Base-by-base conservation (phyloP, 2,329 filamentous ascomycete species). In the Diaporthe longicolla region DNA sequence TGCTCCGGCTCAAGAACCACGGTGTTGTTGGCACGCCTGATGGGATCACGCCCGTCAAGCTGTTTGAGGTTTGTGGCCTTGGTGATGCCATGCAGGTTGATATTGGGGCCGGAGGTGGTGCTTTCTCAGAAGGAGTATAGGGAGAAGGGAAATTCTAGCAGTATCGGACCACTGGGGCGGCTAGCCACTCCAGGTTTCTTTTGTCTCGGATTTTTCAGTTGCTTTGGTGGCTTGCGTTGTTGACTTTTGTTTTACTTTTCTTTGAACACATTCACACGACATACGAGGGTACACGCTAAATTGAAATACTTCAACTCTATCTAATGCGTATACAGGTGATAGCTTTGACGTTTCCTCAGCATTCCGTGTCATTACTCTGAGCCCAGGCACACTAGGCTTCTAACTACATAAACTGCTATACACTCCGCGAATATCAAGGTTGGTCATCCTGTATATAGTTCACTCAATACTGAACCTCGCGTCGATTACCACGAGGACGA, bases 51-150 rank as follows among this genome's bases (percentile, higher is more conserved):
- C 85, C 85, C 0, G 87, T 87, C 0, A 83, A 82, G 73, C 75
- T 89, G 37, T 90, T 90, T 76, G 84, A 86, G 76, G 83, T 88
- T 0, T 89, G 88, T 77, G 88, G 88, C 1, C 75, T 90, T 78
- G 82, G 85, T 50, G 86, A 89, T 45, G 78, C 84, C 35, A 85
- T 89, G 79, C 84, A 84, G 6, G 85, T 90, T 77, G 88, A 90
- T 45, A 72, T 65, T 13, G 73, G 82, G 4, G 73, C 76, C 2
- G 76, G 76, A 7, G 75, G 76, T 11, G 70, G 66, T 9, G 70
- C 73, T 1, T 77, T 74, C 32, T 13, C 57, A 1, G 66, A 73
- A 5, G 76, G 73, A 24, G 74, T 77, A 26, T 76, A 15, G 40
- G 17, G 63, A 4, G 10, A 21, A 13, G 21, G 17, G 52, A 19